Base-by-base conservation (phyloP, 2,329 filamentous ascomycete genomes). In the Scleromitrula shiraiana region DNA sequence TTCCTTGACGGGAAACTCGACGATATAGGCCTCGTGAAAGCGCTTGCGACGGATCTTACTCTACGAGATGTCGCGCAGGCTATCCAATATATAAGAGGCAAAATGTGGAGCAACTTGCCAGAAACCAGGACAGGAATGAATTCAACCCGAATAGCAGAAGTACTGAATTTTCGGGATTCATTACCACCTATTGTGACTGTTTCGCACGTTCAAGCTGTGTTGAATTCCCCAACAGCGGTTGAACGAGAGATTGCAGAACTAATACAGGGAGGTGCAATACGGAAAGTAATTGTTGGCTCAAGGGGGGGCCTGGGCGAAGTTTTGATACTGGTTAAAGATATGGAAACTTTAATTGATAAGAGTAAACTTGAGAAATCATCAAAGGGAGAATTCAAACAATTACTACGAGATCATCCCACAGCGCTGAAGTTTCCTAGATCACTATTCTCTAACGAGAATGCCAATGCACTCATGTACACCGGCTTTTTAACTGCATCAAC, bases 221-320 rank as follows among this genome's bases (percentile, higher is more conserved):
- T 84, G 37, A 67, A 66, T 8, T 80, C 77, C 2, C 77, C 83
- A 1, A 85, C 83, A 0, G 70, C 68, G 1, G 78, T 79, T 1
- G 84, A 88, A 64, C 71, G 84, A 38, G 83, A 86, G 61, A 71
- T 85, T 17, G 80, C 76, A 3, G 74, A 80, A 56, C 69, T 88
- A 29, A 64, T 76, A 15, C 68, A 71, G 10, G 69, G 68, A 9
- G 82, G 83, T 0, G 67, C 73, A 4, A 51, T 88, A 38, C 69
- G 82, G 35, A 78, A 77, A 60, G 70, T 88, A 9, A 72, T 75
- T 2, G 75, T 88, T n/a, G 76, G 80, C 3, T 71, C 71, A 41
- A 68, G 75, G 9, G 69, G 70, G 2, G 68, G 68, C 14, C 71
- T 78, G 40, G 82, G 82, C 10, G 83, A 89, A 62, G 78, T 77